Percentiles rank a stretch among this genome's conserved stretches.
Conservation (phyloP, 257 asterid genomes). For the Solanum paucissectum region DNA sequence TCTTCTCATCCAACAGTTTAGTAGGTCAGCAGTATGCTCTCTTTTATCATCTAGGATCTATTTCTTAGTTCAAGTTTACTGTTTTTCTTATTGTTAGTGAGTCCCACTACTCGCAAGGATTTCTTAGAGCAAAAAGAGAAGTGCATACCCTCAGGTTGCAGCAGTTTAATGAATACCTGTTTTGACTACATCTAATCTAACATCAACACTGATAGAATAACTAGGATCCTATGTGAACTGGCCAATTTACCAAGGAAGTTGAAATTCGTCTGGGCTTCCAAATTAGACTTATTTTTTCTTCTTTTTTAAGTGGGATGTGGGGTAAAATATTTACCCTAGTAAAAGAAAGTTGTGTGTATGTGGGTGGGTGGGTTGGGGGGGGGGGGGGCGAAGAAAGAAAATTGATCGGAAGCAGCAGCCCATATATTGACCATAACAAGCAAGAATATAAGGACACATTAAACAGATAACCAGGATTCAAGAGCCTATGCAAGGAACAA, state of each 20-base stretch:
- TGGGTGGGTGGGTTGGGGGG: too few relatives aligned
- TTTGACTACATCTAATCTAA: background rate
- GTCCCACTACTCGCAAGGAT: background rate
- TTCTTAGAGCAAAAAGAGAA: background rate
- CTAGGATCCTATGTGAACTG: background rate
- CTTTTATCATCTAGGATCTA: background rate
- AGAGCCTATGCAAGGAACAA: constrained; percentile 2
- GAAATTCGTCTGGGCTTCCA: background rate
- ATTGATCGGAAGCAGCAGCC: background rate
- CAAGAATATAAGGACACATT: background rate
- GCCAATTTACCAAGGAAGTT: background rate
- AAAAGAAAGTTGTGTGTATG: background rate
- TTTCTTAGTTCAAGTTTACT: background rate
- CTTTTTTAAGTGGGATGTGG: background rate
- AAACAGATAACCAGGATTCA: background rate
- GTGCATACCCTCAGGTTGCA: background rate
- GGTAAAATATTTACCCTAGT: background rate
- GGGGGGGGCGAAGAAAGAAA: background rate
- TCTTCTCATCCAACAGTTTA: too few relatives aligned
- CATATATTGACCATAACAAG: background rate
- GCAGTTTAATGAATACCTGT: background rate
- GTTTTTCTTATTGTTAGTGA: background rate
- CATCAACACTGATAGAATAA: background rate
- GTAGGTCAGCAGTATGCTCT: background rate
- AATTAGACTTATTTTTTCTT: background rate